Evolutionary conservation across 176 grass and related monocot species (phyloP), one percentile per base, ranked within the genome.

Genomic region (Ensete glaucum): DNA sequence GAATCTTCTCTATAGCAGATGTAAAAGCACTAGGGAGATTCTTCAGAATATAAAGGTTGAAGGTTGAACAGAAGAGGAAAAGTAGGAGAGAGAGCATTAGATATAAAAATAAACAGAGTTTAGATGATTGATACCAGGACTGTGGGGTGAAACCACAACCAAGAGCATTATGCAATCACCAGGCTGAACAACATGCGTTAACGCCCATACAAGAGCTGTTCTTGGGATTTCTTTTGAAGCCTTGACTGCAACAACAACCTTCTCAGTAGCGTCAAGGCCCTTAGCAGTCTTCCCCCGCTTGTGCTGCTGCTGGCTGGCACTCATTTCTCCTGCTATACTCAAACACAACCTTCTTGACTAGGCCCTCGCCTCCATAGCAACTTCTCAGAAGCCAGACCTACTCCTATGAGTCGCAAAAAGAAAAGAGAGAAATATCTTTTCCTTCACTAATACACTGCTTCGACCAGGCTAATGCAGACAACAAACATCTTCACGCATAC

Each of bases 111-210:
- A 24, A 64, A 49, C 52, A 79, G n/a, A 53, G 50, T 85, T 34
- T 1, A 64, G 72, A 89, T 83, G 16, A 49, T 2, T 63, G 20
- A 78, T 82, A 98, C 94, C 90, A 66, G 94, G 85, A 83, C 80
- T 89, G 20, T 89, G 88, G 3, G 84, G 64, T 23, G 88, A 86
- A 71, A 93, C 73, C 67, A 98, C 82, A 52, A 91, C 84, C 8
- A 98, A 80, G 58, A 98, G 86, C 54, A 89, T 74, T 82, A 98
- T 91, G 59, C 80, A 93, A 70, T 91, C 90, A 0, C 94, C 94
- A 2, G 90, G 90, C 66, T 98, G 94, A 80, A 91, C 94, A 6
- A 98, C 94, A 52, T 98, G 90, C 56, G 86, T 88, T 55, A 98
- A 68, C 64, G 94, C 90, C 94, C 94, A 98, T 43, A 93, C 72